Evolutionary conservation across 2,329 filamentous ascomycete species (phyloP).

Genomic region (Cladosporium halotolerans): DNA sequence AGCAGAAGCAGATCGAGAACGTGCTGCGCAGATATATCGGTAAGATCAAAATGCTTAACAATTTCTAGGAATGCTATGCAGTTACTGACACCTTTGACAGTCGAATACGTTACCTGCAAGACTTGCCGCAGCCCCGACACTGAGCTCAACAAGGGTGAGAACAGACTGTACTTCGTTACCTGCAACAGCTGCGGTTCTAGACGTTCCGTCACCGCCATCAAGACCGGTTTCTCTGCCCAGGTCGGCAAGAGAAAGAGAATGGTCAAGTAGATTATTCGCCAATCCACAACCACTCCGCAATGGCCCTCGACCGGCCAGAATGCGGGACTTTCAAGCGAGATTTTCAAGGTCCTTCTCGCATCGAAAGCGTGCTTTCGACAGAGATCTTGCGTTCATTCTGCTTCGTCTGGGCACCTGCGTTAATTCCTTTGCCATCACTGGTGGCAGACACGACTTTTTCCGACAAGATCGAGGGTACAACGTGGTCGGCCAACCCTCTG

Average conservation of each 20-base stretch:
- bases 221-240: slow-evolving; percentile 99
- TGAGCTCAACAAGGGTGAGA: slow-evolving; percentile 97
- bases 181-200: slow-evolving; percentile 67
- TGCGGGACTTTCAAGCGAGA: not conserved
- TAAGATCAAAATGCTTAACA: slow-evolving; percentile 40
- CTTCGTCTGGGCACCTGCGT: not conserved
- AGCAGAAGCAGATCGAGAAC: slow-evolving; percentile 99
- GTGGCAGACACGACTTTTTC: not conserved
- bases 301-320: not conserved
- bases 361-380: not conserved
- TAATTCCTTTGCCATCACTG: not conserved
- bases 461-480: not conserved
- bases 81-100: slow-evolving; percentile 36
- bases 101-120: slow-evolving; percentile 98
- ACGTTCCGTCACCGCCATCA: slow-evolving; percentile 93
- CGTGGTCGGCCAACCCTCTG: not conserved
- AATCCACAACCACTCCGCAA: not conserved
- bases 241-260: slow-evolving; percentile 98
- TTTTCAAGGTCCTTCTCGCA: not conserved
- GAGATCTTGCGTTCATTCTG: not conserved
- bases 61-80: slow-evolving; percentile 6
- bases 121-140: slow-evolving; percentile 93
- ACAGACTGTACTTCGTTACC: slow-evolving; percentile 97
- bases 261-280: slow-evolving; percentile 37
- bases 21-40: slow-evolving; percentile 92